Percentiles rank a stretch among this genome's conserved stretches.
Evolutionary conservation across 495 filamentous ascomycete species (phyloP).

Genomic region (Friedmanniomyces endolithicus): DNA sequence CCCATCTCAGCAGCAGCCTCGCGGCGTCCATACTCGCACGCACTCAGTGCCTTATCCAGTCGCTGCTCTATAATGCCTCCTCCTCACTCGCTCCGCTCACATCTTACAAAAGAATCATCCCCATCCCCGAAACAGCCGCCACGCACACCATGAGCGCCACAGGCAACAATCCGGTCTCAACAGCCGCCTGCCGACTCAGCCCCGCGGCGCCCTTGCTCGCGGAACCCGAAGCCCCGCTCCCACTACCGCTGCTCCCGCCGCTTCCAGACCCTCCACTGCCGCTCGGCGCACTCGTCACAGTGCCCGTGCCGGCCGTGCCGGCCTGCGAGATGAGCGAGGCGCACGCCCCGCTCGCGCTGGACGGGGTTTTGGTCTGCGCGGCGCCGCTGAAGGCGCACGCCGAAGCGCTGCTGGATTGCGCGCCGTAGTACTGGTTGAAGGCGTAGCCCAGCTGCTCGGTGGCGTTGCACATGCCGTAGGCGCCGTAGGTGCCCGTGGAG

Average conservation of each 20-base stretch:
- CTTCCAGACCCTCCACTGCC: constrained; percentile 26
- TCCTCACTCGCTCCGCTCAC: background rate
- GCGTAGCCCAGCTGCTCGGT: constrained; percentile 69
- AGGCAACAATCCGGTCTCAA: constrained; percentile 9
- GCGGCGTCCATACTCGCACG: background rate
- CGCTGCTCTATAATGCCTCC: background rate
- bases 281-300: constrained; percentile 44
- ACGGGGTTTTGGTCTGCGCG: constrained; percentile 37
- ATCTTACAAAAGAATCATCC: constrained; percentile 18
- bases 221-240: background rate
- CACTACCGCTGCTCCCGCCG: constrained; percentile 32
- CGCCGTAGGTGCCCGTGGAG: constrained; percentile 65
- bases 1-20: no score
- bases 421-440: constrained; percentile 63
- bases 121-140: constrained; percentile 6
- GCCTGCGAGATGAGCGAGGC: constrained; percentile 45
- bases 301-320: constrained; percentile 50
- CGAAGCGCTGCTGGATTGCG: constrained; percentile 39
- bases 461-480: constrained; percentile 77
- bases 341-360: constrained; percentile 42
- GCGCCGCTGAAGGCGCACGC: constrained; percentile 71
- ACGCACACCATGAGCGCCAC: constrained; percentile 11
- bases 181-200: background rate
- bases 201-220: background rate
- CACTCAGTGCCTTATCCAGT: background rate